Evolutionary conservation across 2,329 filamentous ascomycete species (phyloP), one percentile per base, ranked within the genome.

Genomic region (Trichoderma koningii): DNA sequence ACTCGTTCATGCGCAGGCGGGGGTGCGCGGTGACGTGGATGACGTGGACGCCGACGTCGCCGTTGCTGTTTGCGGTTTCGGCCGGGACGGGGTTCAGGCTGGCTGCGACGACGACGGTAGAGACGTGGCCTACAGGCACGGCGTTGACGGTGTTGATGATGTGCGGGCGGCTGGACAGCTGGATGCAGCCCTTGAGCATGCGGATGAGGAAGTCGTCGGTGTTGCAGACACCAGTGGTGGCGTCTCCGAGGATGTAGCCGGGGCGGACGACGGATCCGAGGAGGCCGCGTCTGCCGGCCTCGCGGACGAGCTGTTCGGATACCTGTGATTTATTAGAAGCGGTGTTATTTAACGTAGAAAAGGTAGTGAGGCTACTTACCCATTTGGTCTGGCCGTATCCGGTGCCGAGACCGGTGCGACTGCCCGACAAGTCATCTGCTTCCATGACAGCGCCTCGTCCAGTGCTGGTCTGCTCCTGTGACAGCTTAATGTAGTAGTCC

Each of bases 121-220:
- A 47, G 41, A 97, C 93, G 69, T 96, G 92, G 68, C 87, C 87
- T 28, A 97, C 93, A 0, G 94, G 93, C 0, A 97, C 90, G 76
- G 89, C 87, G 79, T 97, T 98, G 76, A 97, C 87, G 0, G 92
- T 91, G 80, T 97, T 98, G 74, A 82, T 78, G 70, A 97, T 96
- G 69, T 85, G 83, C 1, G 93, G 94, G 0, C 92, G 84, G 3
- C 83, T 82, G 2, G 80, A 80, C 3, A 97, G 82, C 76, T 98
- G 93, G 57, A 96, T 81, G 72, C 92, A 96, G 65, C 92, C 93
- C 79, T 97, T 97, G 64, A 89, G 79, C 78, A 97, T 86, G 45
- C 94, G 87, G 69, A 97, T 85, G 7, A 98, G 79, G 81, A 97
- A 98, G 77, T 97, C 94, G 73, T 98, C 94, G 1, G 88, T 93